Evolutionary conservation across 148 eudicot species (phyloP).

Genomic region (Diospyros lotus): DNA sequence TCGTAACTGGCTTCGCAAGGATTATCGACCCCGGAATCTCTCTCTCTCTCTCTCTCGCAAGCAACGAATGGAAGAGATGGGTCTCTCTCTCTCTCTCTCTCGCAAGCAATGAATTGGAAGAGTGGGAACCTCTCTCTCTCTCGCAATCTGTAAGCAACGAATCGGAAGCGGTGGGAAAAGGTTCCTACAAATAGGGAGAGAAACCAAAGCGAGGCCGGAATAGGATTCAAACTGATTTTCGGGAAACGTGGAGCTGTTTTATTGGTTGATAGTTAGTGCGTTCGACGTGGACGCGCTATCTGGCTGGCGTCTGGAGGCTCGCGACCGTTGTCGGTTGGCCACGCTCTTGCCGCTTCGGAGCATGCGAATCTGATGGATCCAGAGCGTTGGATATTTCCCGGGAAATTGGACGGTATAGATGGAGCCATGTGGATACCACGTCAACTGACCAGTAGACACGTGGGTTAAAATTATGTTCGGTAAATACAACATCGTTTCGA

Average conservation of each 20-base stretch:
- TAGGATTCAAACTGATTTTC: neutral
- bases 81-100: neutral
- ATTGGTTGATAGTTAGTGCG: slow-evolving; percentile 16
- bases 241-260: slow-evolving; percentile 28
- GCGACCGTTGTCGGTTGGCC: slow-evolving; percentile 34
- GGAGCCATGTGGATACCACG: slow-evolving; percentile 11
- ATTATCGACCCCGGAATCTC: neutral
- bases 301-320: slow-evolving; percentile 24
- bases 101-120: no score
- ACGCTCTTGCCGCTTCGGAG: slow-evolving; percentile 30
- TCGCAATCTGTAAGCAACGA: no score
- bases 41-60: neutral
- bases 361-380: slow-evolving; percentile 16
- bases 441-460: slow-evolving; percentile 11
- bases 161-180: no score
- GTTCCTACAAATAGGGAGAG: neutral
- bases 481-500: no score
- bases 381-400: slow-evolving; percentile 17
- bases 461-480: no score
- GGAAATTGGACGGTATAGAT: slow-evolving; percentile 8
- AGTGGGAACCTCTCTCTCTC: no score
- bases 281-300: slow-evolving; percentile 27
- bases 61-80: no score
- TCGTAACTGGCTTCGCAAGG: neutral
- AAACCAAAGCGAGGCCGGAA: neutral